Evolutionary conservation across 2,329 filamentous ascomycete species (phyloP), one percentile per base, ranked within the genome.

Genomic region (Sporothrix sp.): DNA sequence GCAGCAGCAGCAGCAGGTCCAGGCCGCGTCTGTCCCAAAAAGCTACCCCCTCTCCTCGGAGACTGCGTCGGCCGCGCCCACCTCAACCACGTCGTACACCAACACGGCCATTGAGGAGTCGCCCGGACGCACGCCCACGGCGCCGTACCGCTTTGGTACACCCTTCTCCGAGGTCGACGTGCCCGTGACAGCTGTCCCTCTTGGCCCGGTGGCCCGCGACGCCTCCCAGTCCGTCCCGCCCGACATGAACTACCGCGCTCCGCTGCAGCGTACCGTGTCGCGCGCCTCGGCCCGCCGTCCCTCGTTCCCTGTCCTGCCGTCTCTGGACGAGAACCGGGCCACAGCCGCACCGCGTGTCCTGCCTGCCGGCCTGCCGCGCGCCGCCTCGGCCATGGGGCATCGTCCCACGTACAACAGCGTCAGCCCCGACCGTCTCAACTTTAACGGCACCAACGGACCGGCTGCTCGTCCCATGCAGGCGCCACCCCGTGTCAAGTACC

Each of bases 111-210:
- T 54, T 40, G 57, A 57, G 45, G 56, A 58, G 55, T 54, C 54
- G 38, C 55, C 56, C 0, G 52, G 32, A 10, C 50, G 46, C 8
- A 48, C 37, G 3, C 42, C 43, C 56, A 78, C 84, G 3, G 73
- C 76, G 18, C 71, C 84, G 37, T 90, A 89, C 68, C 81, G 86
- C 50, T 83, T 87, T 56, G 84, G 81, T n/a, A 94, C 87, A 0
- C 89, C 90, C 14, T 86, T 90, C 64, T 95, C 90, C 2, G 89
- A 95, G 62, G 84, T 91, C 74, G 91, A 96, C 63, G 81, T 90
- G 11, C 90, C 91, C 0, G 69, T 94, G 53, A 93, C 87, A 1
- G 77, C 83, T 3, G 72, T 90, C 38, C 79, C 80, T 1, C 60
- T 81, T 14, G 86, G 84, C 0, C 86, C 86, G 7, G 73, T 95